Base-by-base conservation (phyloP, 164 flowering plant genomes). In the Nymphaea colorata region DNA sequence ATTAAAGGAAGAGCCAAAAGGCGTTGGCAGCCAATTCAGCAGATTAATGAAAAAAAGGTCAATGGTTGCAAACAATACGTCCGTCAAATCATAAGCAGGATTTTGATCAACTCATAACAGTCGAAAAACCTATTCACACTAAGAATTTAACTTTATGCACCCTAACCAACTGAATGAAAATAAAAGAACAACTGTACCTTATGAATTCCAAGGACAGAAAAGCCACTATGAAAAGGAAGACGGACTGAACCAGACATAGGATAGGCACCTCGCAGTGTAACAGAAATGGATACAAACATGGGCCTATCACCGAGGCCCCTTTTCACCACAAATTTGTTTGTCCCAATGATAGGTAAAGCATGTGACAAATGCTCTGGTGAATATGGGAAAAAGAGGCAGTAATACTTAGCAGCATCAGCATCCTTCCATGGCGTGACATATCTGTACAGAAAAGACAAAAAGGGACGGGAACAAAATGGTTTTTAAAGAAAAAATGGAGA, bases 321-420 rank as follows among this genome's bases (percentile, higher is more conserved):
- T 25, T 65, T 36, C 18, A 69, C 44, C 36, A 78, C 80, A 62
- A 80, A 75, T 73, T 73, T 83, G 75, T 67, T 74, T 43, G 74
- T 79, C 74, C 67, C 80, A 15, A 73, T 69, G 67, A 73, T 80
- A 42, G 83, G 83, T 43, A 79, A 25, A 42, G 87, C 77, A 57
- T 44, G 84, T 6, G 74, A 83, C 82, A 89, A 74, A 77, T 88
- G 88, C 75, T 88, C 87, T 5, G 98, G 96, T 43, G 91, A 79
- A 81, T 84, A 81, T 44, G 98, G 98, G 76, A 82, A 86, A 79
- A 92, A 89, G 64, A 89, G 85, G 77, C 98, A 92, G 71, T 78
- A 87, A 59, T 76, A 75, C 25, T 73, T 74, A 42, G 87, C 88
- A 66, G 77, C 73, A 65, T 76, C 80, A 67, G 71, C 81, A 80